Evolutionary conservation across 2,329 filamentous ascomycete genomes (phyloP).

Genomic region (Cyclaneusma minus): DNA sequence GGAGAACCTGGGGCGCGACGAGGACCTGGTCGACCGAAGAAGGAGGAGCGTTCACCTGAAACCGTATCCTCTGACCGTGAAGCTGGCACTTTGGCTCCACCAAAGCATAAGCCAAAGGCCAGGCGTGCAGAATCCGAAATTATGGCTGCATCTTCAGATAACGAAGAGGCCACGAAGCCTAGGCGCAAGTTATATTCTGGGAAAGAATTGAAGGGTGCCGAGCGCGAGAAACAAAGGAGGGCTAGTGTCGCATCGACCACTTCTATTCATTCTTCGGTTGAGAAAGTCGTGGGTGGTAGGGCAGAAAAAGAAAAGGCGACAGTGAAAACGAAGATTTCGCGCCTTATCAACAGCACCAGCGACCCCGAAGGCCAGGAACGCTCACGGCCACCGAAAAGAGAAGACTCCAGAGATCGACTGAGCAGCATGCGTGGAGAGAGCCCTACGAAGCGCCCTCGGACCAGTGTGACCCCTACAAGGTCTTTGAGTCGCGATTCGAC

Average conservation of each 20-base stretch:
- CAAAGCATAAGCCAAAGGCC: constrained; percentile 31
- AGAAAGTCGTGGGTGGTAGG: constrained; percentile 32
- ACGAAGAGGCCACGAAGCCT: constrained; percentile 41
- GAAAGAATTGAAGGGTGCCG: constrained; percentile 42
- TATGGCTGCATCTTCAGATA: constrained; percentile 29
- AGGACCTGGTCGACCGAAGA: constrained; percentile 35
- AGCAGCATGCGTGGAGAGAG: constrained; percentile 31
- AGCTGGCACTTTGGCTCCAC: constrained; percentile 16
- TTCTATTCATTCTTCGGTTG: constrained; percentile 30
- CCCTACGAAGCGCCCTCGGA: constrained; percentile 40
- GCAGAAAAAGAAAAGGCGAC: constrained; percentile 31
- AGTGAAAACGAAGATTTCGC: constrained; percentile 23
- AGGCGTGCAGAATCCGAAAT: constrained; percentile 40
- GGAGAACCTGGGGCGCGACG: no score
- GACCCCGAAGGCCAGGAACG: constrained; percentile 24
- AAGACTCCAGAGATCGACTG: constrained; percentile 41
- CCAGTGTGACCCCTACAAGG: constrained; percentile 41
- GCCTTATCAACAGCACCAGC: constrained; percentile 6
- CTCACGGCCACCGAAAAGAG: constrained; percentile 43
- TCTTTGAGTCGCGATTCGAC: constrained; percentile 24
- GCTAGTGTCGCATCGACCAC: constrained; percentile 40
- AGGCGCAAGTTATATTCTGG: constrained; percentile 48
- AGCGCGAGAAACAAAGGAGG: constrained; percentile 35
- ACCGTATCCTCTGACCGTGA: constrained; percentile 13
- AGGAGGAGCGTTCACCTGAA: constrained; percentile 23